A percentile compares a stretch with the other conserved stretches of the same genome.
Evolutionary conservation across 164 flowering plant species (phyloP).

Genomic region (Berberis thunbergii): DNA sequence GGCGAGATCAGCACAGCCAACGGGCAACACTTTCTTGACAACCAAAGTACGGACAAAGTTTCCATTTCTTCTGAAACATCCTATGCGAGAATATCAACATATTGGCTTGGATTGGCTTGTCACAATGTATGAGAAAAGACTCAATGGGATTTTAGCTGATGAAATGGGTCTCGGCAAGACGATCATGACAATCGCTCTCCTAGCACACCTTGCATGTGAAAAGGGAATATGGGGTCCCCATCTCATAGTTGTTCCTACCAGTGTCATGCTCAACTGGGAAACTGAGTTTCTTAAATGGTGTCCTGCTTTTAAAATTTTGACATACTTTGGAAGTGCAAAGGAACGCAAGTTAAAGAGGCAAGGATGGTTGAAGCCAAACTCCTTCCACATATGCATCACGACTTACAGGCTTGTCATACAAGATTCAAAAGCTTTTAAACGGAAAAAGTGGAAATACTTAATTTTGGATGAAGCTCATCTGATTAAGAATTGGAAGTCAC

Average conservation of each 20-base stretch:
- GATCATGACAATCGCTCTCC: conserved; percentile 94
- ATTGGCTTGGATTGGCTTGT: conserved; percentile 99
- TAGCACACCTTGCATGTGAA: conserved; percentile 97
- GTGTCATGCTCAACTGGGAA: conserved; percentile 99
- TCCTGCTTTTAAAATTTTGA: conserved; percentile 96
- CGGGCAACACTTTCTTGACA: conserved; percentile 93
- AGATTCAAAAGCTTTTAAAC: conserved; percentile 88
- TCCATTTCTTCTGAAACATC: conserved; percentile 84
- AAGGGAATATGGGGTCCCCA: conserved; percentile 99
- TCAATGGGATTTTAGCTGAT: conserved; percentile 97
- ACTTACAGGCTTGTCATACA: conserved; percentile 96
- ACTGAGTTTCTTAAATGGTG: conserved; percentile 99
- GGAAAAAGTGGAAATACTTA: conserved; percentile 98
- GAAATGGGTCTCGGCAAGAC: conserved; percentile 99
- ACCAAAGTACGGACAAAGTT: conserved; percentile 92
- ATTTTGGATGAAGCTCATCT: conserved; percentile 98
- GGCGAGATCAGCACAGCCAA: conserved; percentile 97
- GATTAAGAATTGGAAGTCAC: conserved; percentile 99
- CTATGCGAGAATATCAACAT: conserved; percentile 98
- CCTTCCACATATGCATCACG: conserved; percentile 93
- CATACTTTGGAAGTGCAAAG: conserved; percentile 98
- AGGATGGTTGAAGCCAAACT: conserved; percentile 97
- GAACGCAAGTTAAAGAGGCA: conserved; percentile 90
- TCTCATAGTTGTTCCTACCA: conserved; percentile 96
- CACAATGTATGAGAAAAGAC: conserved; percentile 94